Percentiles rank a stretch among this genome's conserved stretches.
Conservation (phyloP, 2,329 filamentous ascomycete genomes). For the Claviceps pazoutovae region DNA sequence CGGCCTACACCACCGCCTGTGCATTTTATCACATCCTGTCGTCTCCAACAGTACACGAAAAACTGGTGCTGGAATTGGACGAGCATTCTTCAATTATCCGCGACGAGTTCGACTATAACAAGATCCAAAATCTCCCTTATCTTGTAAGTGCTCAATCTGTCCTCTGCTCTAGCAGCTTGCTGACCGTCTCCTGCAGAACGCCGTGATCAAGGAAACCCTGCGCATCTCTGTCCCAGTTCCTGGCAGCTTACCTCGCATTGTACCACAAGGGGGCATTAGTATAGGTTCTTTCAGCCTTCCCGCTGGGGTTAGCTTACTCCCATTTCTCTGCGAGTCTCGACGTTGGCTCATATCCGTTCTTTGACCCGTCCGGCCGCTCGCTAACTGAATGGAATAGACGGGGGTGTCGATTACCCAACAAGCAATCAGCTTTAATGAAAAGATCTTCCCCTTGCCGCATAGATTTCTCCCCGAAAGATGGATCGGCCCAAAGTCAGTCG, state of each 20-base stretch:
- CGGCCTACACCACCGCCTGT: background rate
- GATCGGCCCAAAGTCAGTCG: background rate
- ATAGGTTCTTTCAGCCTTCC: background rate
- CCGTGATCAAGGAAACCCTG: background rate
- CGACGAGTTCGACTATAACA: background rate
- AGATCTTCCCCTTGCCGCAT: background rate
- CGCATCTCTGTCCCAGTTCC: background rate
- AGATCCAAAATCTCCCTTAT: background rate
- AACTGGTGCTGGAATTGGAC: background rate
- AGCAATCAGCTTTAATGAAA: background rate
- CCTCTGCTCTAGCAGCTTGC: background rate
- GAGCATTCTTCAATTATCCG: background rate
- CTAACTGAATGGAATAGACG: background rate
- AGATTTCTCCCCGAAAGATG: background rate
- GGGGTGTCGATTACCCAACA: background rate
- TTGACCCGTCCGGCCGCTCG: too few species aligned
- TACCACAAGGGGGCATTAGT: background rate
- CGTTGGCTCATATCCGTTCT: too few species aligned
- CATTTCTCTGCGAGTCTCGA: too few species aligned
- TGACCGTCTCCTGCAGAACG: background rate
- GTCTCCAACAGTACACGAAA: background rate
- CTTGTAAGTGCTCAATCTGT: background rate
- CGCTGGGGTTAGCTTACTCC: background rate
- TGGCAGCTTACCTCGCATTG: background rate
- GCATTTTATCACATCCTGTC: slow-evolving; percentile 1